phyloP scores from a whole-genome alignment of 352 stramenopile genomes.

The Phytophthora litchii region DNA sequence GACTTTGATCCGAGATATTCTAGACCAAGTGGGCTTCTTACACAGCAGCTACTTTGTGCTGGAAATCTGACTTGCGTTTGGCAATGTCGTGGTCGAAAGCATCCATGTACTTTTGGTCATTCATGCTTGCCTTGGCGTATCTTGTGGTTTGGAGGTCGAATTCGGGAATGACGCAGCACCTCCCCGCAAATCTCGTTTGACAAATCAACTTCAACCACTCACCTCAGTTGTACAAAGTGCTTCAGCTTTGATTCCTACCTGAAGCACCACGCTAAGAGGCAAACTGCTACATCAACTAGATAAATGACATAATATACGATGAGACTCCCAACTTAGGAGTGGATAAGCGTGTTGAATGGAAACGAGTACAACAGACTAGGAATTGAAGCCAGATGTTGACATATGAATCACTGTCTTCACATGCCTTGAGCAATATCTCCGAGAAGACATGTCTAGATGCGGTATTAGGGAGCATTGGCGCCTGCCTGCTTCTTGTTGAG shows the following conservation, averaged over 20 bases:
- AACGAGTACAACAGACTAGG: too few relatives aligned
- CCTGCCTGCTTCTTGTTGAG: constrained; percentile 24
- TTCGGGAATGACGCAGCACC: constrained; percentile 20
- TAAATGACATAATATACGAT: too few relatives aligned
- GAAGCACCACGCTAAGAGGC: too few relatives aligned
- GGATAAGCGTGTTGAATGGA: too few relatives aligned
- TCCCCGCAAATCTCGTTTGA: constrained; percentile 32
- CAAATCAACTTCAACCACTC: constrained; percentile 33
- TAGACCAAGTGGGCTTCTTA: constrained; percentile 31
- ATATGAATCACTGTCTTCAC: too few relatives aligned
- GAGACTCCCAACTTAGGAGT: too few relatives aligned
- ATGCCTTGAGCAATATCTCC: not conserved
- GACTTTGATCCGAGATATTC: constrained; percentile 3
- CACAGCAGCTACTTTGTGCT: constrained; percentile 50
- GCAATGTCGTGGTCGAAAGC: constrained; percentile 51
- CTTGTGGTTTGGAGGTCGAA: constrained; percentile 5
- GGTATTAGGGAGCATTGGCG: not conserved
- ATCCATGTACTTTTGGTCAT: constrained; percentile 65
- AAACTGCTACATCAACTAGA: too few relatives aligned
- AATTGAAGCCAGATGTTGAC: too few relatives aligned
- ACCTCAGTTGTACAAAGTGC: constrained; percentile 15
- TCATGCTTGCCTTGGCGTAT: constrained; percentile 40
- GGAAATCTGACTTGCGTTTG: constrained; percentile 55
- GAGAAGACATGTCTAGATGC: constrained; percentile 4
- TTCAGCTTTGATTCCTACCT: not conserved